Base-by-base conservation (phyloP, 768 basidiomycete genomes). In the Gautieria morchelliformis region DNA sequence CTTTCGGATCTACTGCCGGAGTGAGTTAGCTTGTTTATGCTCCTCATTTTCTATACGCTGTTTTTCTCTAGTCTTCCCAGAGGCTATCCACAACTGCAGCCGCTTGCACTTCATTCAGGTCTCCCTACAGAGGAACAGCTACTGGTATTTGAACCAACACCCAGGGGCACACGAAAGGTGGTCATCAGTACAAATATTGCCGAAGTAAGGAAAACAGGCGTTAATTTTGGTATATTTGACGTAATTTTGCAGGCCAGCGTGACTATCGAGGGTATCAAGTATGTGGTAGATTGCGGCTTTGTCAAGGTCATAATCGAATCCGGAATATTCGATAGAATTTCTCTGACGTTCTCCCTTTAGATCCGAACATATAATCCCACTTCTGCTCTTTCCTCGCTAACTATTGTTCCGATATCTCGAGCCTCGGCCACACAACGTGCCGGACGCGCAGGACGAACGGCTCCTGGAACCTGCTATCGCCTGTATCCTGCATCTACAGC, bases 101-200 rank as follows among this genome's bases (percentile, higher is more conserved):
- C 86, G 0, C 69, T 95, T 7, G 85, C 95, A 1, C 72, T 99
- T 1, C 90, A 98, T 67, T 89, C 96, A 0, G 94, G 94, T 5
- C 75, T 99, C 15, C 79, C 89, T 1, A 89, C 83, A 0, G 85
- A 89, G 44, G 93, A 96, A 64, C 96, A 99, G 61, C 77, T 92
- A 35, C 77, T 78, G 53, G 85, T 93, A 3, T 99, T 99, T 64
- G 82, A 87, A 59, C 78, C 84, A 7, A 71, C 89, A 15, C 81
- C 83, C n/a, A 74, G 77, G 33, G 86, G 88, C 47, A 81, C 77
- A 3, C 79, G 96, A 54, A 99, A 98, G 69, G 85, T 96, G 52
- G 84, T 99, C 52, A 80, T 96, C 30, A 79, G 90, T 4, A 99
- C 96, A 0, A 99, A 99, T 67, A 94, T 98, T 50, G 96, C 96